Evolutionary conservation across 805 yeast species (phyloP), one percentile per base, ranked within the genome.

Genomic region (Candida fluviatilis): DNA sequence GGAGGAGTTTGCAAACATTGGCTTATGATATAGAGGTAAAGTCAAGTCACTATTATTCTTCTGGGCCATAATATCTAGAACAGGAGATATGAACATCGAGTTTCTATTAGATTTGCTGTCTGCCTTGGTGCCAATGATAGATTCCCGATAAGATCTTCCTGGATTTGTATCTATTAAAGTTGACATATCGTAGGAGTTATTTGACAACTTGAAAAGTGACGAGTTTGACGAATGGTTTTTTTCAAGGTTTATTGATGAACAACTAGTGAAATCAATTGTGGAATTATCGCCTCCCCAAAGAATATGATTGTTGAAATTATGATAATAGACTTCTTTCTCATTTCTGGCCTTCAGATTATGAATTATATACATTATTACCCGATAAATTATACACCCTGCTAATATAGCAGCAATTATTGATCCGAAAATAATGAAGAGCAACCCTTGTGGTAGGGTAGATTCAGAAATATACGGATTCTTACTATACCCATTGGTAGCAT

Each of bases 71-170:
- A 70, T 46, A 39, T 71, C 60, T 42, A 66, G 65, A 3, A 76
- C 73, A 2, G 82, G 82, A 18, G 79, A 73, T 14, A 76, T 62
- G 41, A 73, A 74, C 72, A 76, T 60, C 4, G 79, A 73, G 8
- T 58, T 56, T 42, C 78, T 51, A 15, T 62, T 54, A 31, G 24
- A 21, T 21, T 35, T 37, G n/a, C 13, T 29, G 12, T 37, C 34
- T 6, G 13, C 24, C 12, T 14, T 36, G 25, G 26, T 26, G n/a
- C 37, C 41, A 21, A 39, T 36, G 26, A 49, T 43, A 31, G 57
- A 54, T 42, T 60, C 57, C 17, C 59, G 46, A 38, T 62, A 63
- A 5, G 62, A n/a, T 13, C 60, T 44, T 11, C 66, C 66, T 24
- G 27, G 40, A n/a, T 26, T 36, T 10, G 32, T 33, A 23, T 33